A percentile compares a stretch with the other conserved stretches of the same genome.
phyloP scores from a whole-genome alignment of 805 yeast genomes.

The Cyberlindnera mycetangii region DNA sequence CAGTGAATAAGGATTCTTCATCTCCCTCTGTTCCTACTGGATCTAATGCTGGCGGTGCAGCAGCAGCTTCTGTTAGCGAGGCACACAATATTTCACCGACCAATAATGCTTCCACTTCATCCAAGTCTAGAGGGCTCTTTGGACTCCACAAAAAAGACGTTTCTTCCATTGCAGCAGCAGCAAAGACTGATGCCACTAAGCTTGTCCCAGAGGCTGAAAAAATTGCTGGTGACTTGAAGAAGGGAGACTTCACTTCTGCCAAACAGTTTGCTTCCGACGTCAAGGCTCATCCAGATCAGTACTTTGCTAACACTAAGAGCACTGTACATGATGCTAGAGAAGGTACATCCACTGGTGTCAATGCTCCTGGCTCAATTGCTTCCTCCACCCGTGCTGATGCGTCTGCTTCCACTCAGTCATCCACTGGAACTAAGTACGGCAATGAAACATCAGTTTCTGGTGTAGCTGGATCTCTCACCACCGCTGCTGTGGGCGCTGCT shows the following conservation, averaged over 20 bases:
- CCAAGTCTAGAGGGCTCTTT: conserved; percentile 8
- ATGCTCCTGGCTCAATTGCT: no score
- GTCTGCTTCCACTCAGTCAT: no score
- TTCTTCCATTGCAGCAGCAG: conserved; percentile 9
- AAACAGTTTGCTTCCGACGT: conserved; percentile 10
- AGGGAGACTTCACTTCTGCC: conserved; percentile 14
- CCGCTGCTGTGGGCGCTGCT: no score
- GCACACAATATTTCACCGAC: no score
- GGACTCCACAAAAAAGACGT: conserved; percentile 12
- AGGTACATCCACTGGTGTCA: no score
- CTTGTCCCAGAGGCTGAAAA: conserved; percentile 26
- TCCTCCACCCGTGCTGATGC: no score
- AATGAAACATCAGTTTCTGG: background rate
- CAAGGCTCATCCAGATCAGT: conserved; percentile 10
- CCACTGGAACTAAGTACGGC: no score
- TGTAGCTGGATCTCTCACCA: no score
- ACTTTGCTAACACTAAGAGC: conserved; percentile 10
- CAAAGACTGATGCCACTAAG: conserved; percentile 12
- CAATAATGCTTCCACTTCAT: conserved; percentile 3
- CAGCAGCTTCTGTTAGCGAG: no score
- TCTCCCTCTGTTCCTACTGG: background rate
- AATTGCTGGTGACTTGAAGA: conserved; percentile 9
- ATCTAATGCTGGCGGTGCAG: no score
- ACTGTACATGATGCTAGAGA: conserved; percentile 2
- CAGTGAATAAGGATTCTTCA: background rate